Evolutionary conservation across 2,329 filamentous ascomycete species (phyloP).

Genomic region (Metarhizium guizhouense): DNA sequence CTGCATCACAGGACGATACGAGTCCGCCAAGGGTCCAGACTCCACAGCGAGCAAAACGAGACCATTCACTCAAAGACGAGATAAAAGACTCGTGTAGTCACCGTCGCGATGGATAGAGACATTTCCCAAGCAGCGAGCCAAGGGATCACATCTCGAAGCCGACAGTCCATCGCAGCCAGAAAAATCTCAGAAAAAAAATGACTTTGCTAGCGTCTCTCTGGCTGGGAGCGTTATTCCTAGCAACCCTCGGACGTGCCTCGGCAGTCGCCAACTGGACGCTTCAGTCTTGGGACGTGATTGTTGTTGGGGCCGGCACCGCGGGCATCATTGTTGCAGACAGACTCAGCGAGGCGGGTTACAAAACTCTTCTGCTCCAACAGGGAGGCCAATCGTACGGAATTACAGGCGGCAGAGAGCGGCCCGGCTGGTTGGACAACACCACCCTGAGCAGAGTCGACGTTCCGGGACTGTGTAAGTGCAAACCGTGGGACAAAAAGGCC

Average conservation of each 20-base stretch:
- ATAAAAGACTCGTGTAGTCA: no score
- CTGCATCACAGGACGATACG: no score
- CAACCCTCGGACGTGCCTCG: background rate
- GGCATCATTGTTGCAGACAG: conserved; percentile 43
- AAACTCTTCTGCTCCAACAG: conserved; percentile 42
- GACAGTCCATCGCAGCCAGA: no score
- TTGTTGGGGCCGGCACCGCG: conserved; percentile 41
- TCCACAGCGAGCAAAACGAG: no score
- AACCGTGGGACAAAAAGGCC: background rate
- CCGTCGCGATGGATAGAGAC: no score
- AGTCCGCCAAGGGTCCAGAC: no score
- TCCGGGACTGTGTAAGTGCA: conserved; percentile 34
- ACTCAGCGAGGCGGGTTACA: conserved; percentile 41
- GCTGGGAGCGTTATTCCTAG: no score
- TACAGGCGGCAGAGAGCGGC: conserved; percentile 36
- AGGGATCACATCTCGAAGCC: no score
- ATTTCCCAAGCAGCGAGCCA: no score
- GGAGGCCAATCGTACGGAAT: conserved; percentile 41
- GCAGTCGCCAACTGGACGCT: conserved; percentile 7
- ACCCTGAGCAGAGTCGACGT: conserved; percentile 42
- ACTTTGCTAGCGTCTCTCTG: no score
- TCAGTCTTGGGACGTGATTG: conserved; percentile 22
- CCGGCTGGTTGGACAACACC: conserved; percentile 38
- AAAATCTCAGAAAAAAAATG: no score
- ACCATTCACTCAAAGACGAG: no score